Evolutionary conservation across 352 stramenopile species (phyloP).

Genomic region (Globisporangium splendens): DNA sequence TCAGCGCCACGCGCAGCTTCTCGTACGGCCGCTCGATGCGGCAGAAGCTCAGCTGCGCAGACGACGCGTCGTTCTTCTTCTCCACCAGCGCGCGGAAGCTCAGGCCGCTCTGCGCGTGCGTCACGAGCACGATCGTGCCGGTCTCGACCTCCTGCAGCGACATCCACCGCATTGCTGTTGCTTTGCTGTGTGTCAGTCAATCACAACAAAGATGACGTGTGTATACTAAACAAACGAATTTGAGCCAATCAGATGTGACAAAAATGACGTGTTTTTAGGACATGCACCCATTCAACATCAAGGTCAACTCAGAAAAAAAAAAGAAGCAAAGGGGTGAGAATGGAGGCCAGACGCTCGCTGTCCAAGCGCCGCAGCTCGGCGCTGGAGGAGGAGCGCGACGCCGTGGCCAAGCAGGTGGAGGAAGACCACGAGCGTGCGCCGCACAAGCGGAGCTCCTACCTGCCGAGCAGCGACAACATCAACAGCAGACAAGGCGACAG

Average conservation of each 20-base stretch:
- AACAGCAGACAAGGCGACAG: constrained; percentile 10
- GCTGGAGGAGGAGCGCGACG: constrained; percentile 43
- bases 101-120: constrained; percentile 33
- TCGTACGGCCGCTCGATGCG: constrained; percentile 66
- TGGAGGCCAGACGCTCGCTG: constrained; percentile 11
- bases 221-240: constrained; percentile 5
- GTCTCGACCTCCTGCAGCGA: constrained; percentile 35
- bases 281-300: constrained; percentile 6
- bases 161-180: neutral
- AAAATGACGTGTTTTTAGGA: constrained; percentile 4
- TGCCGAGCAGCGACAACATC: constrained; percentile 23
- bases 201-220: constrained; percentile 8
- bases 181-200: neutral
- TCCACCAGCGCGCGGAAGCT: constrained; percentile 54
- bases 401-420: constrained; percentile 46
- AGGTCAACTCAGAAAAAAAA: neutral
- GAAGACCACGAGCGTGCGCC: constrained; percentile 20
- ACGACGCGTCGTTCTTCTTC: constrained; percentile 23
- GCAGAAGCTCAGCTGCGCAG: constrained; percentile 44
- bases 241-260: neutral
- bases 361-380: constrained; percentile 32
- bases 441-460: constrained; percentile 37
- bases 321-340: neutral
- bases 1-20: constrained; percentile 76
- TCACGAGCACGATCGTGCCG: constrained; percentile 52